Percentiles rank a stretch among this genome's conserved stretches.
Evolutionary conservation across 495 filamentous ascomycete genomes (phyloP).

Genomic region (Podospora comata): DNA sequence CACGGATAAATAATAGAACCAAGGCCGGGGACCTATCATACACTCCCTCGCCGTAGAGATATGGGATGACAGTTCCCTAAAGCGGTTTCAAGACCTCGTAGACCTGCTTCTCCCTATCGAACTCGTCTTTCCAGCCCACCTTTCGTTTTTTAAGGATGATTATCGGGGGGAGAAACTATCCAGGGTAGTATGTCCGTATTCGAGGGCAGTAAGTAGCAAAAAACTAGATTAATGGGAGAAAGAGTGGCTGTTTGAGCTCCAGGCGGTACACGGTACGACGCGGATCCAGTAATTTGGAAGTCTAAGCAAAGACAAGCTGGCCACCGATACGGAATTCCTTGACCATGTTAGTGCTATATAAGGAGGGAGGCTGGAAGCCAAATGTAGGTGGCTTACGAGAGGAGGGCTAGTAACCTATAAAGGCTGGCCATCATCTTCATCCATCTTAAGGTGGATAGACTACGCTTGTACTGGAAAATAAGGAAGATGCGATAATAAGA

Average conservation of each 20-base stretch:
- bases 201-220: slow-evolving; percentile 4
- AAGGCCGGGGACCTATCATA: slow-evolving; percentile 8
- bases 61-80: slow-evolving; percentile 8
- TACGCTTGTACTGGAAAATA: background rate
- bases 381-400: slow-evolving; percentile 6
- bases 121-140: slow-evolving; percentile 10
- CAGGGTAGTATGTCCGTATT: slow-evolving; percentile 1
- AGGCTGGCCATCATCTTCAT: slow-evolving; percentile 4
- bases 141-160: slow-evolving; percentile 8
- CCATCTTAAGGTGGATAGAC: slow-evolving; percentile 3
- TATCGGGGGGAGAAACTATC: slow-evolving; percentile 3
- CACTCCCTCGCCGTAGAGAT: slow-evolving; percentile 14
- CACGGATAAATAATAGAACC: background rate
- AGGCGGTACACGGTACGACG: slow-evolving; percentile 10
- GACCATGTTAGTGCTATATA: slow-evolving; percentile 2
- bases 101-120: slow-evolving; percentile 11
- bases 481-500: too few relatives aligned
- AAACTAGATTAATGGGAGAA: slow-evolving; percentile 1
- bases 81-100: slow-evolving; percentile 11
- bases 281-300: background rate
- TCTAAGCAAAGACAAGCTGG: slow-evolving; percentile 9
- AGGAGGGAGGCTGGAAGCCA: background rate
- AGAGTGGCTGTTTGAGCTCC: slow-evolving; percentile 9
- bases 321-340: slow-evolving; percentile 12
- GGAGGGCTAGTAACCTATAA: background rate